These are phyloP conservation scores for Fusarium decemcellulare DNA, from an alignment of 2,329 filamentous ascomycete genomes.

Conservation along the genomic window DNA sequence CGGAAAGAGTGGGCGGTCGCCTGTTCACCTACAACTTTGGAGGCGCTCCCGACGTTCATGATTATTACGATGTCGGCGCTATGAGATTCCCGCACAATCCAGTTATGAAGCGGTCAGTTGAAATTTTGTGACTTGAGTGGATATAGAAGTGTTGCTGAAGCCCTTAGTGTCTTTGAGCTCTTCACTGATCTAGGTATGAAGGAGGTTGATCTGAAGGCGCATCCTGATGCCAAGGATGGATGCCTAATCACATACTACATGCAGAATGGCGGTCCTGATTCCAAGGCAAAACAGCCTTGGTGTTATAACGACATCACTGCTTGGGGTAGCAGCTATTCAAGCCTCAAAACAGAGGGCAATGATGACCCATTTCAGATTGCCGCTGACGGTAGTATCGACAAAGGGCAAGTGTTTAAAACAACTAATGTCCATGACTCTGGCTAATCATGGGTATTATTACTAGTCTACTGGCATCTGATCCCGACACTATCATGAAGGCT, in stretches of 20 bases:
- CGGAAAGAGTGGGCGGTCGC: constrained; percentile 18
- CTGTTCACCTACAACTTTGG: constrained; percentile 34
- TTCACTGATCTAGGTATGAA: constrained; percentile 3
- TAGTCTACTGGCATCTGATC: neutral
- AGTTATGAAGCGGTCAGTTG: constrained; percentile 19
- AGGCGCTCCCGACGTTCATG: constrained; percentile 4
- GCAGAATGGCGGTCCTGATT: neutral
- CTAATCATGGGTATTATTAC: neutral
- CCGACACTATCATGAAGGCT: constrained; percentile 9
- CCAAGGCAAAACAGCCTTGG: constrained; percentile 13
- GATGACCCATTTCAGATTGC: constrained; percentile 12
- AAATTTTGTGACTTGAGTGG: no score
- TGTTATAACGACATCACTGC: constrained; percentile 18
- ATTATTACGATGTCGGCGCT: constrained; percentile 32
- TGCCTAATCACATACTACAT: constrained; percentile 23
- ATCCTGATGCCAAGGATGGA: constrained; percentile 10
- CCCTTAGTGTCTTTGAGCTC: neutral
- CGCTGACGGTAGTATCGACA: neutral
- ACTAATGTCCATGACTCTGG: no score
- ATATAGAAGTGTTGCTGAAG: no score
- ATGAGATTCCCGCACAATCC: constrained; percentile 30
- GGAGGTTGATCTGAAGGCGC: constrained; percentile 3
- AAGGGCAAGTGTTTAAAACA: neutral
- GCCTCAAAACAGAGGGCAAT: neutral
- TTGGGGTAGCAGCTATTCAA: constrained; percentile 7